phyloP scores from a whole-genome alignment of 257 asterid genomes.

The Gardenia jasminoides region DNA sequence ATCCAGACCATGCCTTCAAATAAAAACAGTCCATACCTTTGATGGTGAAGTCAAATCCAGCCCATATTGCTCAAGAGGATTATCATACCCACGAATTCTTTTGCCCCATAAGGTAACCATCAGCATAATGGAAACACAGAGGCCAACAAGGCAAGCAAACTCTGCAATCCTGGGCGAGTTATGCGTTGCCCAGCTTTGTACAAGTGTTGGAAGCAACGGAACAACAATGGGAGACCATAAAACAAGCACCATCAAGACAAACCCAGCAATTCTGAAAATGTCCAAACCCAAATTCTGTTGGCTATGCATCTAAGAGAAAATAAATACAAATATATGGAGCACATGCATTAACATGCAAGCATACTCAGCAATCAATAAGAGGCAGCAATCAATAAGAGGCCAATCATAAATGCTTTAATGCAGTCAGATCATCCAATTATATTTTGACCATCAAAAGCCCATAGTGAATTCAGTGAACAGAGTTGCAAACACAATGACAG shows the following conservation, averaged over 20 bases:
- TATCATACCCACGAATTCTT: slow-evolving; percentile 77
- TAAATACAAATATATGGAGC: background rate
- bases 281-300: background rate
- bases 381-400: background rate
- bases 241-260: slow-evolving; percentile 79
- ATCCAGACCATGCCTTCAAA: background rate
- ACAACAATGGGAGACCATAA: slow-evolving; percentile 87
- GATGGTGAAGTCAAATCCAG: slow-evolving; percentile 59
- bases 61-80: slow-evolving; percentile 81
- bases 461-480: no score
- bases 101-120: slow-evolving; percentile 87
- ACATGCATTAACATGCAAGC: background rate
- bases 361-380: no score
- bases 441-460: background rate
- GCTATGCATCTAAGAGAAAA: background rate
- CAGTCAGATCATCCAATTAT: background rate
- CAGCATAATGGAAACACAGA: slow-evolving; percentile 58
- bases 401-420: background rate
- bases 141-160: slow-evolving; percentile 76
- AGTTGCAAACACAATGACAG: no score
- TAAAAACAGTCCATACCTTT: slow-evolving; percentile 45
- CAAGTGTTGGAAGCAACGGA: slow-evolving; percentile 84
- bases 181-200: slow-evolving; percentile 75
- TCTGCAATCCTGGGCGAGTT: slow-evolving; percentile 61
- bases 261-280: slow-evolving; percentile 62